These are phyloP conservation scores for Agaricus sinodeliciosus DNA, from an alignment of 768 basidiomycete species.

Conservation along the genomic window DNA sequence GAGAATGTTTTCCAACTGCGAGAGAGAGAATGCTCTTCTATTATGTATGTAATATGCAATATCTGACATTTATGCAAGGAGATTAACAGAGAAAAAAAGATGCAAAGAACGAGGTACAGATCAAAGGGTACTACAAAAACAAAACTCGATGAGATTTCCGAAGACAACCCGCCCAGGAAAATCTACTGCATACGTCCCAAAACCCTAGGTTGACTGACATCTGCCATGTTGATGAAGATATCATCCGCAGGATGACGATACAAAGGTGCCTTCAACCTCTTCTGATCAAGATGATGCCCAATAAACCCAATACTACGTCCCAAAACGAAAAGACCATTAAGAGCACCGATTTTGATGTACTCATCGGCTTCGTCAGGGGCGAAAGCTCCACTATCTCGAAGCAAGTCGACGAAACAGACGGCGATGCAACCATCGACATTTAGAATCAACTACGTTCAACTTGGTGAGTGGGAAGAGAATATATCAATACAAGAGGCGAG, in stretches of 20 bases:
- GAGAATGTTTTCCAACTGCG: too few species aligned
- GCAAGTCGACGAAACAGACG: conserved; percentile 93
- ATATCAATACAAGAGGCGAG: neutral
- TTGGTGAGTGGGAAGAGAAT: neutral
- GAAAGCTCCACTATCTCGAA: conserved; percentile 91
- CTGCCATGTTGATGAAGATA: conserved; percentile 93
- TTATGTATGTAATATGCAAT: too few species aligned
- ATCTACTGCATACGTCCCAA: conserved; percentile 43
- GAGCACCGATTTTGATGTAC: conserved; percentile 93
- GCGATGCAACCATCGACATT: conserved; percentile 97
- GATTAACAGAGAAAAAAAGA: too few species aligned
- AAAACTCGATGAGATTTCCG: too few species aligned
- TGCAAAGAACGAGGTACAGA: too few species aligned
- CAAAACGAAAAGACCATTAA: conserved; percentile 96
- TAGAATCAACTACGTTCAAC: conserved; percentile 62
- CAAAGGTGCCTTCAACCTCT: conserved; percentile 84
- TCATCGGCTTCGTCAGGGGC: conserved; percentile 93
- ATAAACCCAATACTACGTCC: conserved; percentile 98
- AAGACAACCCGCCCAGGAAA: neutral
- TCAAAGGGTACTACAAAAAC: too few species aligned
- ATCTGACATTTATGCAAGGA: too few species aligned
- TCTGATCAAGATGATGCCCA: conserved; percentile 95
- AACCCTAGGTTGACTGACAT: conserved; percentile 76
- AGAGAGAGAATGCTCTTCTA: too few species aligned
- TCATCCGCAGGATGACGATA: conserved; percentile 96